Percentiles rank a stretch among this genome's conserved stretches.
phyloP scores from a whole-genome alignment of 164 flowering plant species.

The Nymphaea thermarum region DNA sequence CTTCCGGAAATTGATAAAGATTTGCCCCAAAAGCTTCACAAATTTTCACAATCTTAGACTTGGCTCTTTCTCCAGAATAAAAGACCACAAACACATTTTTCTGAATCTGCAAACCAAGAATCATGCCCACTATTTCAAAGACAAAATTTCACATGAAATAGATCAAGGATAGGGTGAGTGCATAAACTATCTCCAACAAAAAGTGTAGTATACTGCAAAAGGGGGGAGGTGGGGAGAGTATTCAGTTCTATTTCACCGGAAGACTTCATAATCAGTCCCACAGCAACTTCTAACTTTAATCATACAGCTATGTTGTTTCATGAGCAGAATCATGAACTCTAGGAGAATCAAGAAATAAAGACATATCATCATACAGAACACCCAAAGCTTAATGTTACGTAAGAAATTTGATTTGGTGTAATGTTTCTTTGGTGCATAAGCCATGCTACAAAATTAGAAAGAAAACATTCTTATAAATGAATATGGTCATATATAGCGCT shows the following conservation, averaged over 20 bases:
- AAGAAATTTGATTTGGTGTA: background rate
- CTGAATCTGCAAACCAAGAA: constrained; percentile 41
- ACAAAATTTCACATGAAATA: background rate
- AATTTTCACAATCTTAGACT: constrained; percentile 68
- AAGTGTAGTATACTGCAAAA: too few species aligned
- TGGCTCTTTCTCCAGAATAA: constrained; percentile 89
- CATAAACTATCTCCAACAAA: too few species aligned
- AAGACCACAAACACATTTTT: constrained; percentile 90
- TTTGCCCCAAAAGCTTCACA: constrained; percentile 98
- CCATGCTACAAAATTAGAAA: background rate
- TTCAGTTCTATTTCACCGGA: too few species aligned
- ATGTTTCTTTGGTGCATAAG: background rate
- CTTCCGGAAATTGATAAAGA: constrained; percentile 76
- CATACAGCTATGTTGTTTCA: too few species aligned
- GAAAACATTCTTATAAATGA: background rate
- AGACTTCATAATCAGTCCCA: too few species aligned
- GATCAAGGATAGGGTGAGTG: too few species aligned
- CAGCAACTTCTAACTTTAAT: too few species aligned
- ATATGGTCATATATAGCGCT: background rate
- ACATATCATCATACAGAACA: background rate
- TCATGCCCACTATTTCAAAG: background rate
- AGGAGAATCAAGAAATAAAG: background rate
- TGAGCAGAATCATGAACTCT: background rate
- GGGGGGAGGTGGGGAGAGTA: too few species aligned
- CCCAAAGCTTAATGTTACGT: background rate